A percentile compares a stretch with the other conserved stretches of the same genome.
These are phyloP conservation scores for Wickerhamomyces chaumierensis DNA, from an alignment of 805 yeast genomes.

Conservation along the genomic window DNA sequence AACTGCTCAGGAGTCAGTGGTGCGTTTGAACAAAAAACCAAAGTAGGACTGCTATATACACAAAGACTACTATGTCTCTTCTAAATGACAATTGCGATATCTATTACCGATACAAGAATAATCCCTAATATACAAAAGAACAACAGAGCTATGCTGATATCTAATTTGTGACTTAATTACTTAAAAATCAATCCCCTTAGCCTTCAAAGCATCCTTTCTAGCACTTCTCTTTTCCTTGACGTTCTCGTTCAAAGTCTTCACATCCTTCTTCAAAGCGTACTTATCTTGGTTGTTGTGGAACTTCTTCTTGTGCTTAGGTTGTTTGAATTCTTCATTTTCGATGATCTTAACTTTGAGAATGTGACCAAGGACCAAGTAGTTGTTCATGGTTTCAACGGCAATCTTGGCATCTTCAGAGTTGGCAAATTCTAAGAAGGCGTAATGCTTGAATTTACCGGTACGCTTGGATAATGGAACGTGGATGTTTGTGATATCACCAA, in stretches of 20 bases:
- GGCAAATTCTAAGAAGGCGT: conserved; percentile 80
- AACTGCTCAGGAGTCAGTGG: too few species aligned
- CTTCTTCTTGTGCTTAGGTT: conserved; percentile 24
- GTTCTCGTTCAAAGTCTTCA: conserved; percentile 21
- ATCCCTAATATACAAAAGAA: background rate
- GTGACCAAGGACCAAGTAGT: conserved; percentile 82
- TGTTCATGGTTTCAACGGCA: conserved; percentile 94
- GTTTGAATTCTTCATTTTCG: conserved; percentile 31
- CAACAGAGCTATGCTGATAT: too few species aligned
- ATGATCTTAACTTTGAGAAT: conserved; percentile 60
- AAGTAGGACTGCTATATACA: too few species aligned
- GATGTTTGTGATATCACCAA: conserved; percentile 73
- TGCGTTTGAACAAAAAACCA: too few species aligned
- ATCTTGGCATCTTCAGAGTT: conserved; percentile 66
- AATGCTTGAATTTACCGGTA: conserved; percentile 86
- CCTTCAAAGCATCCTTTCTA: conserved; percentile 22
- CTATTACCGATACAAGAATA: background rate
- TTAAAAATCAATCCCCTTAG: conserved; percentile 26
- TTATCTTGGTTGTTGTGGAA: conserved; percentile 19
- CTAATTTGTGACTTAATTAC: too few species aligned
- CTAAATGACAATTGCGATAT: too few species aligned
- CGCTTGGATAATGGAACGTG: conserved; percentile 81
- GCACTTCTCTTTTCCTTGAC: conserved; percentile 22
- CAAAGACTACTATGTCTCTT: too few species aligned
- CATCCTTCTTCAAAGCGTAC: conserved; percentile 16